A percentile compares a stretch with the other conserved stretches of the same genome.
These are phyloP conservation scores for Acrocalymma vagum DNA, from an alignment of 2,329 filamentous ascomycete genomes.

Conservation along the genomic window DNA sequence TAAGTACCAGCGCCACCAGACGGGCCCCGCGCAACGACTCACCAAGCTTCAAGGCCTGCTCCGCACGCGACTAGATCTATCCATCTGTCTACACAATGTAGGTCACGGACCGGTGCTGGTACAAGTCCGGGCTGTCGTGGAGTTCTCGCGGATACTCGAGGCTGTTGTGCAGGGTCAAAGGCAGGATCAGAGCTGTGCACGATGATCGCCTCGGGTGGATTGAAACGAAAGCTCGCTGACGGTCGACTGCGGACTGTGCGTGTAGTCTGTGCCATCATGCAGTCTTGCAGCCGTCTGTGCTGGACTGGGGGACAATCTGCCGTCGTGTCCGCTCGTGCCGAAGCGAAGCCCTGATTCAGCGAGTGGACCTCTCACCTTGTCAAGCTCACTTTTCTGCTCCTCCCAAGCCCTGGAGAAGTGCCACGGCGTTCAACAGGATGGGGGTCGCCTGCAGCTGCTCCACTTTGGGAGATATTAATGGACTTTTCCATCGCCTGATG, in stretches of 20 bases:
- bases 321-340: conserved; percentile 32
- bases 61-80: conserved; percentile 22
- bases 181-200: too few species aligned
- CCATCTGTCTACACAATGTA: too few species aligned
- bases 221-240: conserved; percentile 23
- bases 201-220: conserved; percentile 32
- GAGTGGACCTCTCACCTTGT: conserved; percentile 19
- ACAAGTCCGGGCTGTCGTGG: too few species aligned
- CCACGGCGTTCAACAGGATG: too few species aligned
- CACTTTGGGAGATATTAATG: conserved; percentile 40
- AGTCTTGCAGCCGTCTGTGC: too few species aligned
- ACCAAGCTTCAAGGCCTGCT: conserved; percentile 15
- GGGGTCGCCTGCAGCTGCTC: conserved; percentile 17
- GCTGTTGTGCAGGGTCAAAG: too few species aligned
- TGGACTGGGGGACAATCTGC: conserved; percentile 19
- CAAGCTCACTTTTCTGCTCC: conserved; percentile 1
- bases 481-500: conserved; percentile 31
- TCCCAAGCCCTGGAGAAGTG: too few species aligned
- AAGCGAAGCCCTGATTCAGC: conserved; percentile 27
- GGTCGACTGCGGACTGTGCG: too few species aligned
- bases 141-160: not conserved
- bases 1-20: too few species aligned
- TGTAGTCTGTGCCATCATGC: conserved; percentile 15
- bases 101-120: conserved; percentile 4
- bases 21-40: conserved; percentile 24